These are phyloP conservation scores for Chaetomidium leptoderma DNA, from an alignment of 495 filamentous ascomycete genomes.

Conservation along the genomic window DNA sequence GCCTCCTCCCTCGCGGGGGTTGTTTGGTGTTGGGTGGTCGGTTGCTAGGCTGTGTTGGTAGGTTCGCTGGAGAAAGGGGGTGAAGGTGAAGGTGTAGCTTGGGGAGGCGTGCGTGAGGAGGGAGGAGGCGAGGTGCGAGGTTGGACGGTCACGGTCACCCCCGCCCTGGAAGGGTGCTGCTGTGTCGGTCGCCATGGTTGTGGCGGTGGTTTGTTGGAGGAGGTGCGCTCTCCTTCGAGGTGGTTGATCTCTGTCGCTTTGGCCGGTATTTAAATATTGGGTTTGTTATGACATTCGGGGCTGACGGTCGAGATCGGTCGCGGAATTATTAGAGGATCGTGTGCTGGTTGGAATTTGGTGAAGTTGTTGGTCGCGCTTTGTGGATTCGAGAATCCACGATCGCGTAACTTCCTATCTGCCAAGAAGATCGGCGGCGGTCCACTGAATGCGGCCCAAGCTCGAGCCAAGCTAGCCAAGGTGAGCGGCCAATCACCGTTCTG, in stretches of 20 bases:
- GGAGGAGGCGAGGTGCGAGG: slow-evolving; percentile 36
- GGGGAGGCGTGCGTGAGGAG: slow-evolving; percentile 53
- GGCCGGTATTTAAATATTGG: background rate
- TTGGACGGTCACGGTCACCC: no score
- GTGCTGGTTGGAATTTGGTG: background rate
- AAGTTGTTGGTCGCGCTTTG: slow-evolving; percentile 2
- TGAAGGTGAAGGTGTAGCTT: slow-evolving; percentile 65
- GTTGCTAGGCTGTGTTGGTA: slow-evolving; percentile 67
- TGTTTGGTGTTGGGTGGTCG: background rate
- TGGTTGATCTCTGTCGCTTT: background rate
- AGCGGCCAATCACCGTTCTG: slow-evolving; percentile 26
- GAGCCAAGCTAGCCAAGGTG: no score
- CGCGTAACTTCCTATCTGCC: slow-evolving; percentile 5
- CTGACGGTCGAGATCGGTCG: background rate
- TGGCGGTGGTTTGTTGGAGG: background rate
- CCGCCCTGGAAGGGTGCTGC: background rate
- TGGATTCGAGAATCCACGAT: background rate
- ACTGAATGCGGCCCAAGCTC: slow-evolving; percentile 22
- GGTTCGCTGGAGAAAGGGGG: slow-evolving; percentile 64
- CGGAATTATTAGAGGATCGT: background rate
- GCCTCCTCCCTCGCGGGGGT: no score
- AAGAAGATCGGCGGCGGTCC: slow-evolving; percentile 18
- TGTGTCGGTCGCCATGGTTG: slow-evolving; percentile 12
- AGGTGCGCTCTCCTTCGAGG: background rate
- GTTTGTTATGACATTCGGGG: background rate